Percentiles rank a stretch among this genome's conserved stretches.
phyloP scores from a whole-genome alignment of 495 filamentous ascomycete species.

The Echria macrotheca region DNA sequence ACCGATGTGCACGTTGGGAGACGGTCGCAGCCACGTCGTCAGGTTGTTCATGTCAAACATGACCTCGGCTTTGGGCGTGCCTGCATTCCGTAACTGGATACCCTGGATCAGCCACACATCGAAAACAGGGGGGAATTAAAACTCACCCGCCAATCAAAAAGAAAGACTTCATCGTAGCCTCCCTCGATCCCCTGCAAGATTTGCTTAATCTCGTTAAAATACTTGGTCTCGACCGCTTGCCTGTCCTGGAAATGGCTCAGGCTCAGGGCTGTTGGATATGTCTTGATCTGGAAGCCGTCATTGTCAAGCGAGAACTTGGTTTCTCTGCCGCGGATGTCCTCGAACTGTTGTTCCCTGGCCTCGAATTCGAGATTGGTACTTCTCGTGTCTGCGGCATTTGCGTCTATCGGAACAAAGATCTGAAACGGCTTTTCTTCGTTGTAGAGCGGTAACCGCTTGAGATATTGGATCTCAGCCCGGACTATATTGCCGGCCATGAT shows the following conservation, averaged over 20 bases:
- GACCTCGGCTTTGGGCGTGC: slow-evolving; percentile 4
- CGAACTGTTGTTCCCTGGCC: slow-evolving; percentile 8
- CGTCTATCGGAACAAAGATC: slow-evolving; percentile 9
- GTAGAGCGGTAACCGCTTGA: slow-evolving; percentile 11
- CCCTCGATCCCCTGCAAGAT: slow-evolving; percentile 7
- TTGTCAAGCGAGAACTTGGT: slow-evolving; percentile 6
- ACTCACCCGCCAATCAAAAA: slow-evolving; percentile 14
- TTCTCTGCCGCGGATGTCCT: slow-evolving; percentile 7
- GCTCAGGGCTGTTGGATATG: slow-evolving; percentile 1
- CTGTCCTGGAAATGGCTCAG: slow-evolving; percentile 2
- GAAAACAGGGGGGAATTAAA: background rate
- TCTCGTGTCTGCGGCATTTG: background rate
- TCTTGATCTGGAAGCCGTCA: slow-evolving; percentile 7
- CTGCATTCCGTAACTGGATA: slow-evolving; percentile 8
- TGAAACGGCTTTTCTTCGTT: slow-evolving; percentile 11
- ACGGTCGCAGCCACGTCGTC: slow-evolving; percentile 10
- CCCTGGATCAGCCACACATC: background rate
- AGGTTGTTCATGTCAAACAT: slow-evolving; percentile 13
- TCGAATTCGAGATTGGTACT: slow-evolving; percentile 13
- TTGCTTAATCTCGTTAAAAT: slow-evolving; percentile 9
- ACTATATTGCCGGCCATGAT: slow-evolving; percentile 9
- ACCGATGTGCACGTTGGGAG: slow-evolving; percentile 13
- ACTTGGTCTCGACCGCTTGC: slow-evolving; percentile 1
- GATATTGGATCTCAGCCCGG: slow-evolving; percentile 9
- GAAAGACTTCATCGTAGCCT: slow-evolving; percentile 11